phyloP scores from a whole-genome alignment of 305 asterid genomes.

The Fraxinus floribunda region DNA sequence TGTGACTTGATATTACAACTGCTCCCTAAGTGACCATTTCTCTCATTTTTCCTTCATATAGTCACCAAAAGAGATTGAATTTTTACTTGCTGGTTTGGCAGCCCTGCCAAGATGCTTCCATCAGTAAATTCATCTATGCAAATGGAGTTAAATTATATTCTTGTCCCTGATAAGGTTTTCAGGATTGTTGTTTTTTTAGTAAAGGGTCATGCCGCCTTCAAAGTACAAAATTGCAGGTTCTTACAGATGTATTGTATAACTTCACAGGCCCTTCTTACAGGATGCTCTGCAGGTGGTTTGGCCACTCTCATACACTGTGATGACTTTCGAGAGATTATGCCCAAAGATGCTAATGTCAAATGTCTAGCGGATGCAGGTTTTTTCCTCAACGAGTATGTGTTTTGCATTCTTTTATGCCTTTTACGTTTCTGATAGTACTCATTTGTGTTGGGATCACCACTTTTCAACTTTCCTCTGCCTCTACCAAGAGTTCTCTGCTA shows the following conservation, averaged over 20 bases:
- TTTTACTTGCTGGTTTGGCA: background rate
- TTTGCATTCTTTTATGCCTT: constrained; percentile 18
- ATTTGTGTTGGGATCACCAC: constrained; percentile 4
- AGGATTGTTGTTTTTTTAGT: background rate
- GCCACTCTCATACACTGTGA: constrained; percentile 90
- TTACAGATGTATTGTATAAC: constrained; percentile 27
- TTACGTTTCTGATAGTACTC: constrained; percentile 10
- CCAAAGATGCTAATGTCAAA: constrained; percentile 65
- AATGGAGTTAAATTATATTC: background rate
- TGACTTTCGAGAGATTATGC: constrained; percentile 58
- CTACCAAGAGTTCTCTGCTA: background rate
- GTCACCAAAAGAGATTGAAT: constrained; percentile 12
- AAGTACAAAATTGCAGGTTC: constrained; percentile 13
- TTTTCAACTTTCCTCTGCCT: constrained; percentile 1
- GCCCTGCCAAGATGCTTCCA: background rate
- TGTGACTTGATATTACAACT: background rate
- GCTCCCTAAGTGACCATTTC: background rate
- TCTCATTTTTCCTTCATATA: constrained; percentile 2
- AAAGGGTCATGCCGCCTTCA: background rate
- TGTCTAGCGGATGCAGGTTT: constrained; percentile 95
- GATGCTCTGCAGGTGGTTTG: constrained; percentile 98
- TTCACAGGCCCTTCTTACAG: constrained; percentile 80
- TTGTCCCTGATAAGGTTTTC: background rate
- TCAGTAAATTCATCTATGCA: background rate
- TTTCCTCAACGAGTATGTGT: constrained; percentile 78